These are phyloP conservation scores for Rhamnella rubrinervis DNA, from an alignment of 331 rosid species.

Conservation along the genomic window DNA sequence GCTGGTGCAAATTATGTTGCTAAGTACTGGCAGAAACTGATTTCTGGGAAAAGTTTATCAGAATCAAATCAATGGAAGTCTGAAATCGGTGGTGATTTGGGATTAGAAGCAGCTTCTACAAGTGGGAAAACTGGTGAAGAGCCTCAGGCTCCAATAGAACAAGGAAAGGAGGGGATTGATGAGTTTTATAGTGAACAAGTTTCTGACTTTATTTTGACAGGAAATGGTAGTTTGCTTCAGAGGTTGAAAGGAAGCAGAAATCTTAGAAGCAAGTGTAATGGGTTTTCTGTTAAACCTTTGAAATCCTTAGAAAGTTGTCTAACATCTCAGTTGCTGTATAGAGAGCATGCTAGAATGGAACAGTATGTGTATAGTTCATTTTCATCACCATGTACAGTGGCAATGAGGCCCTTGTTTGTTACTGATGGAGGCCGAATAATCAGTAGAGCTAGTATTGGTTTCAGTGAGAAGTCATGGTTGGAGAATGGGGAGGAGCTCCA, in stretches of 20 bases:
- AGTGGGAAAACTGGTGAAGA: not conserved
- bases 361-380: slow-evolving; percentile 1
- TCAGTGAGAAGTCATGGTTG: slow-evolving; percentile 5
- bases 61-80: not conserved
- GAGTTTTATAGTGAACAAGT: not conserved
- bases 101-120: not conserved
- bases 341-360: slow-evolving; percentile 8
- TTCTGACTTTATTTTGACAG: slow-evolving; percentile 8
- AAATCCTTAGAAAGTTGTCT: not conserved
- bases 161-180: not conserved
- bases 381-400: slow-evolving; percentile 1
- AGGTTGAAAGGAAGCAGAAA: not conserved
- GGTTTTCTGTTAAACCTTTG: not conserved
- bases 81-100: not conserved
- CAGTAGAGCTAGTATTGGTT: not conserved
- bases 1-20: slow-evolving; percentile 6
- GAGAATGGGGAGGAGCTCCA: slow-evolving; percentile 1
- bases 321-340: not conserved
- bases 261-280: slow-evolving; percentile 4
- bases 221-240: not conserved
- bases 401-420: slow-evolving; percentile 9
- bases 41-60: not conserved
- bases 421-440: slow-evolving; percentile 13
- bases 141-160: not conserved
- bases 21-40: slow-evolving; percentile 12